Percentiles rank a stretch among this genome's conserved stretches.
These are phyloP conservation scores for Aspergillus terreus DNA, from an alignment of 2,329 filamentous ascomycete species.

Conservation along the genomic window DNA sequence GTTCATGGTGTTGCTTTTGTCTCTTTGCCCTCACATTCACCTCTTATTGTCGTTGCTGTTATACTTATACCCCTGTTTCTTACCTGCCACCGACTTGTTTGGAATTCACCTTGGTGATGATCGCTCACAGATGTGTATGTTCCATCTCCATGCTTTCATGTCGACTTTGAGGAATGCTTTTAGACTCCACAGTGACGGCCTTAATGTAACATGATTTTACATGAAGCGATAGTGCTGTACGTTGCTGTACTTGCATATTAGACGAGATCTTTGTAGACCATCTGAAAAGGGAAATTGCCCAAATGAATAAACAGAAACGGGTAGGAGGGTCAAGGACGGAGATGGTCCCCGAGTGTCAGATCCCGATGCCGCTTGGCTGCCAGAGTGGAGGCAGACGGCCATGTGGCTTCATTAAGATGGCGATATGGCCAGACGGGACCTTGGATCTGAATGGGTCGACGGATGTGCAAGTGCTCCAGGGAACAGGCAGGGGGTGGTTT, in stretches of 20 bases:
- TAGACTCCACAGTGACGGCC: background rate
- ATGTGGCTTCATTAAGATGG: background rate
- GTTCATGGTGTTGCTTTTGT: conserved; percentile 7
- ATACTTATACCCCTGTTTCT: conserved; percentile 8
- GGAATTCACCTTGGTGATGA: background rate
- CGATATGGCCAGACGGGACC: background rate
- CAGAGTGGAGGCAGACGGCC: background rate
- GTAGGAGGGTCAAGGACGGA: background rate
- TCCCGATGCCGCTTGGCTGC: background rate
- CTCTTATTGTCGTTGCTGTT: conserved; percentile 4
- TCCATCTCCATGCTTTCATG: conserved; percentile 1
- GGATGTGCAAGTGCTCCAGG: background rate
- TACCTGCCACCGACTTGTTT: conserved; percentile 1
- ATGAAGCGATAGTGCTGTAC: too few species aligned
- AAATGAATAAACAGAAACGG: too few species aligned
- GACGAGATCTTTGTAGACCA: background rate
- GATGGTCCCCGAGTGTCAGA: background rate
- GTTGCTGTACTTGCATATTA: background rate
- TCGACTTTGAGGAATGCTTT: background rate
- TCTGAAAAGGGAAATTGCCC: background rate
- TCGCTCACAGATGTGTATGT: conserved; percentile 1
- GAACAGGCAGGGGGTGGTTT: background rate
- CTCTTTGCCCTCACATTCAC: conserved; percentile 4
- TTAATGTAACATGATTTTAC: background rate
- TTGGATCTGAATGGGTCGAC: background rate